Evolutionary conservation across 2,329 filamentous ascomycete genomes (phyloP), one percentile per base, ranked within the genome.

Genomic region (Ceratocystis variospora): DNA sequence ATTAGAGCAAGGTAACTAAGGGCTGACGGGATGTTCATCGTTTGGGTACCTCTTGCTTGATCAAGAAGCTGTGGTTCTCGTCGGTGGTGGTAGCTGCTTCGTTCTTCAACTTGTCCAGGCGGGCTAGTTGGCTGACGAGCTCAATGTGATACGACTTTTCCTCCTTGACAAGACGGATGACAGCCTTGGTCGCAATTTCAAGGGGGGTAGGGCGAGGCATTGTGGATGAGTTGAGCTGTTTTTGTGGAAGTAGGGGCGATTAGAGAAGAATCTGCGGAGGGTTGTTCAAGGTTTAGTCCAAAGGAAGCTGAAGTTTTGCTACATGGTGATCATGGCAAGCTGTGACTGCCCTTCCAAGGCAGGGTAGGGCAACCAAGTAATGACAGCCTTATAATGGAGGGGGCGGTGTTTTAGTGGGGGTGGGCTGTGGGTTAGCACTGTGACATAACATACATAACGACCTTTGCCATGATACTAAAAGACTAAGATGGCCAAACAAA

Each of bases 71-170:
- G 76, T 96, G 96, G 71, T 86, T 84, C 68, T 88, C 88, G 7
- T 83, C 81, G 63, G 82, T 79, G 10, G 75, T 77, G 64, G 82
- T 79, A 17, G 75, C 77, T 2, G 76, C 75, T 31, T 76, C 77
- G n/a, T 73, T 75, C 53, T 79, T 74, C 41, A 83, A 74, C 71
- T 88, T 84, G 57, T 80, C 78, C 70, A 95, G 82, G 66, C 88
- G 84, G 68, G 82, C 81, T 71, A 89, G 81, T 74, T 97, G 92
- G 70, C 87, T 80, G 69, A 82, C 79, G 22, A 92, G 82, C 76
- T 99, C 94, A 73, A 88, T 88, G 79, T 92, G 88, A 78, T 99
- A 97, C 72, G 87, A 93, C 48, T 83, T 80, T 76, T 96, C 90
- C 76, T 99, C 94, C 76, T 96, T 96, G 70, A 96, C 84, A 61